phyloP scores from a whole-genome alignment of 2,329 filamentous ascomycete genomes.

The Aaosphaeria pasadenensis region DNA sequence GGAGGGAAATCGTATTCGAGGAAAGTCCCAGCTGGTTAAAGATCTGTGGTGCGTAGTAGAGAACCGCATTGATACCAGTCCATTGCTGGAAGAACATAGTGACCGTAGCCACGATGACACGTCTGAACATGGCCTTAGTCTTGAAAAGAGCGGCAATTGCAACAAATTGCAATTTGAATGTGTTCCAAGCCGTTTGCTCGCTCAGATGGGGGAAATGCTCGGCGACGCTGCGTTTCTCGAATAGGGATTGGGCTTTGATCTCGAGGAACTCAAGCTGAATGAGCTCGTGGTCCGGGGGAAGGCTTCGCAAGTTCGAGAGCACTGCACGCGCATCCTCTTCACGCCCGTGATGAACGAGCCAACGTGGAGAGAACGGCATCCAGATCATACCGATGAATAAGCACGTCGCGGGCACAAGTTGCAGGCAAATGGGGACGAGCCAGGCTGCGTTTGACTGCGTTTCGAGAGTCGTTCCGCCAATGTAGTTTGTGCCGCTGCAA shows the following conservation, averaged over 20 bases:
- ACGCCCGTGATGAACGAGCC: constrained; percentile 3
- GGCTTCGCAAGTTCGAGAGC: constrained; percentile 60
- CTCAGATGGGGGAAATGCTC: constrained; percentile 63
- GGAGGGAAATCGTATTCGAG: constrained; percentile 51
- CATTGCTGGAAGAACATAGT: constrained; percentile 45
- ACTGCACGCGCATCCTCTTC: neutral
- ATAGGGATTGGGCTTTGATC: constrained; percentile 70
- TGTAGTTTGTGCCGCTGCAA: neutral
- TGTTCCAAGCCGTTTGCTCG: constrained; percentile 41
- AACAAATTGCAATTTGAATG: constrained; percentile 52
- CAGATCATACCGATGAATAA: constrained; percentile 1
- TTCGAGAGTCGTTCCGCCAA: neutral
- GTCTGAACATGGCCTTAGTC: constrained; percentile 59
- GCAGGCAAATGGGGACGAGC: neutral
- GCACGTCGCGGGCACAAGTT: neutral
- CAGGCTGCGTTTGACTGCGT: neutral
- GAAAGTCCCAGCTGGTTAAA: constrained; percentile 32
- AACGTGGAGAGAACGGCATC: constrained; percentile 2
- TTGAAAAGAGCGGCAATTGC: constrained; percentile 60
- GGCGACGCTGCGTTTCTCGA: constrained; percentile 66
- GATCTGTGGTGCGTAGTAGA: constrained; percentile 42
- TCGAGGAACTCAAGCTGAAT: constrained; percentile 71
- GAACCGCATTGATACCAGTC: constrained; percentile 27
- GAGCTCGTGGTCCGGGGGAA: constrained; percentile 59
- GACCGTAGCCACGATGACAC: constrained; percentile 56